These are phyloP conservation scores for Chlorella vulgaris DNA, from an alignment of 139 green algal genomes.

Conservation along the genomic window DNA sequence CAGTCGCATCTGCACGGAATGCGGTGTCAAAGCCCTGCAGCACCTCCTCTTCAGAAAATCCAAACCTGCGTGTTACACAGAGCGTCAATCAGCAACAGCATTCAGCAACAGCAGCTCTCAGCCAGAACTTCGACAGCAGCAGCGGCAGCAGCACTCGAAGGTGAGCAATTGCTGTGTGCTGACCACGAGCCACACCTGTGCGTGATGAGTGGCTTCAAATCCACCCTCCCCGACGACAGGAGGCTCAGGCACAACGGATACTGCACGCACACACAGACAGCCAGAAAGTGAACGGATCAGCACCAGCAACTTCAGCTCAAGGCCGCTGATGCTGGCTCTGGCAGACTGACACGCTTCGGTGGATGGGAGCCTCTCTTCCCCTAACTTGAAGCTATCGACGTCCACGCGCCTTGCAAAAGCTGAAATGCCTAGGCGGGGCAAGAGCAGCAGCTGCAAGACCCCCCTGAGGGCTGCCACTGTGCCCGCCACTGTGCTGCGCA, in stretches of 20 bases:
- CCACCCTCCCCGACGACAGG: slow-evolving; percentile 42
- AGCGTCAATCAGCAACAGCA: no score
- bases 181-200: slow-evolving; percentile 35
- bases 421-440: no score
- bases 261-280: slow-evolving; percentile 11
- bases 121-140: no score
- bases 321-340: no score
- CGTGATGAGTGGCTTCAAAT: slow-evolving; percentile 69
- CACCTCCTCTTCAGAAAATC: slow-evolving; percentile 50
- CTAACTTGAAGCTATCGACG: no score
- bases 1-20: slow-evolving; percentile 40
- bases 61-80: no score
- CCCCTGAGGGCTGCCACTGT: not conserved
- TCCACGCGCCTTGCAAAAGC: no score
- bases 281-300: not conserved
- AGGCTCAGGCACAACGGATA: slow-evolving; percentile 58
- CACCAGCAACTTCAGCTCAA: not conserved
- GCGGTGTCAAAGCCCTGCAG: slow-evolving; percentile 55
- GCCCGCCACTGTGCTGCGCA: slow-evolving; percentile 7
- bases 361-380: no score
- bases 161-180: no score
- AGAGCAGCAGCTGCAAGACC: not conserved
- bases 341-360: no score
- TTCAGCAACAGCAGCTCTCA: no score
- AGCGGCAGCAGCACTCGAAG: no score